Conservation (phyloP, 371 early-diverging fungal genomes). For the Enterocytospora artemiae region DNA sequence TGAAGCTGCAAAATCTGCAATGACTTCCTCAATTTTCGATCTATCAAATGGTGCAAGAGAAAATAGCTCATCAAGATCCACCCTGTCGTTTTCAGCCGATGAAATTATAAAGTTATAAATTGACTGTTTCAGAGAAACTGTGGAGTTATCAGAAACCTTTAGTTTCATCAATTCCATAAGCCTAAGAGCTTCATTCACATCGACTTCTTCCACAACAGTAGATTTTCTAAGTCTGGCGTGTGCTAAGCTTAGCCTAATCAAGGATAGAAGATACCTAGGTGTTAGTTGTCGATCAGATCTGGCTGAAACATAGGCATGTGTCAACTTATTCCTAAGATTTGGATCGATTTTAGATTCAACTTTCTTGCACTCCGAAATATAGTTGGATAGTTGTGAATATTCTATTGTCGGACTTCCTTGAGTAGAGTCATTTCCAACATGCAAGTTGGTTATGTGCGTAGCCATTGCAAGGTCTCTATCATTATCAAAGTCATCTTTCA, state of each 20-base stretch:
- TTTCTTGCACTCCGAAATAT: slow-evolving; percentile 1
- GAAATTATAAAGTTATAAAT: slow-evolving; percentile 52
- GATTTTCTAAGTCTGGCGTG: slow-evolving; percentile 73
- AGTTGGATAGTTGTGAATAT: neutral
- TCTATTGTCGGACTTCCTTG: neutral
- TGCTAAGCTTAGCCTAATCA: slow-evolving; percentile 78
- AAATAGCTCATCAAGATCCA: slow-evolving; percentile 14
- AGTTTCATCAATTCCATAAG: slow-evolving; percentile 70
- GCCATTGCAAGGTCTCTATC: slow-evolving; percentile 65
- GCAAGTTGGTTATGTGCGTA: slow-evolving; percentile 37
- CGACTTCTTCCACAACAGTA: slow-evolving; percentile 65
- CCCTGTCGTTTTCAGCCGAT: slow-evolving; percentile 22
- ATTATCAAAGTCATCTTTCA: slow-evolving; percentile 77
- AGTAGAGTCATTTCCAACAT: neutral
- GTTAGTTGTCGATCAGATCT: slow-evolving; percentile 59
- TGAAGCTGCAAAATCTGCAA: slow-evolving; percentile 30
- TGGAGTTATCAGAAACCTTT: slow-evolving; percentile 56
- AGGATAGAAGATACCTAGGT: slow-evolving; percentile 64
- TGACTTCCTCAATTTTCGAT: slow-evolving; percentile 47
- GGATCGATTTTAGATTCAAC: slow-evolving; percentile 6
- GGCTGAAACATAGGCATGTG: slow-evolving; percentile 59
- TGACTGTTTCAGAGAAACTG: slow-evolving; percentile 3
- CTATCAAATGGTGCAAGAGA: slow-evolving; percentile 31
- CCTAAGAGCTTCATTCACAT: slow-evolving; percentile 84
- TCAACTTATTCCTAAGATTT: slow-evolving; percentile 32